These are phyloP conservation scores for Strobilomyces dryophilus DNA, from an alignment of 768 basidiomycete species.

Conservation along the genomic window DNA sequence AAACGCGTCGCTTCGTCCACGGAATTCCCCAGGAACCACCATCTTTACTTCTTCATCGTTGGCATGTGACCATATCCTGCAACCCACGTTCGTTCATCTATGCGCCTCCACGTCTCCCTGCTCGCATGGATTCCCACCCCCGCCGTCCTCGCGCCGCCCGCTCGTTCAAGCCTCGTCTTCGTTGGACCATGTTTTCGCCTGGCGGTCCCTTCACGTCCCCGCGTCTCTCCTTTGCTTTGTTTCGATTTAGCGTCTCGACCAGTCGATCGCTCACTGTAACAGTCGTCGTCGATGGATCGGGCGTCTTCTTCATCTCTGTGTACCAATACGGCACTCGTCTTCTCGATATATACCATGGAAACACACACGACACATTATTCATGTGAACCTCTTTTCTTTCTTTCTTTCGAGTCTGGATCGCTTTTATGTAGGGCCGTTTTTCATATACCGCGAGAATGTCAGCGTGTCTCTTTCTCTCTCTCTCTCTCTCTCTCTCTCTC, in stretches of 20 bases:
- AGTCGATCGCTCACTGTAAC: not conserved
- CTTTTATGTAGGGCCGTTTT: not conserved
- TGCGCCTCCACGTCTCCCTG: not conserved
- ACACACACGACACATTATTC: not conserved
- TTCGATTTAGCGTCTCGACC: not conserved
- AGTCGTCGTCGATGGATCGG: not conserved
- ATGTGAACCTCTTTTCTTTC: not conserved
- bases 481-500: no score
- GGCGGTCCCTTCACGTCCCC: not conserved
- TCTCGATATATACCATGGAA: not conserved
- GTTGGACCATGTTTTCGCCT: not conserved
- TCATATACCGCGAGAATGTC: no score
- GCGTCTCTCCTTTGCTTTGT: not conserved
- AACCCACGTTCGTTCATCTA: not conserved
- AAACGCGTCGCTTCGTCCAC: not conserved
- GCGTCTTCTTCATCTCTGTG: not conserved
- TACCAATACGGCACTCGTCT: not conserved
- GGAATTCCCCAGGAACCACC: not conserved
- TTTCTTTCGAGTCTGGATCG: not conserved
- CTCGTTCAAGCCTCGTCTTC: not conserved
- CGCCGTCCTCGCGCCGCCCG: not conserved
- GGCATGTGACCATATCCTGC: not conserved
- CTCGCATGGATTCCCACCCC: slow-evolving; percentile 4
- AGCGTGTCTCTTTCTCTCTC: no score
- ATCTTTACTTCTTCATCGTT: not conserved